Evolutionary conservation across 2,329 filamentous ascomycete species (phyloP), one percentile per base, ranked within the genome.

Genomic region (Hypoxylon rubiginosum): DNA sequence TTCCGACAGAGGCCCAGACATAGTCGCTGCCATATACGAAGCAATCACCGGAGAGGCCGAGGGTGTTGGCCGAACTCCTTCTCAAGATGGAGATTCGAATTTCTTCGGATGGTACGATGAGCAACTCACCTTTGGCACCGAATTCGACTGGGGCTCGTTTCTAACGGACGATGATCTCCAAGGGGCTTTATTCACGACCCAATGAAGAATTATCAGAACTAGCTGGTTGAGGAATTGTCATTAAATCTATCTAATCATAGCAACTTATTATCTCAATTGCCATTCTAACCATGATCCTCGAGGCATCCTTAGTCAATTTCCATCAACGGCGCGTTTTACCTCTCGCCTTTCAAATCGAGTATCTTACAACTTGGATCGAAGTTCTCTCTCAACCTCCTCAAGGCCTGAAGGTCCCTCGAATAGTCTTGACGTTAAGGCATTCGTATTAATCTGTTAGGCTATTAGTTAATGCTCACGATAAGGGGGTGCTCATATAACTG

Each of bases 331-430:
- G 41, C 13, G 15, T 15, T 19, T 24, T n/a, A 28, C 4, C 13
- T 7, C 28, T 46, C 34, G 7, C 13, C 5, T 15, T 26, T n/a
- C 3, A 15, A 36, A 52, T 21, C 30, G 19, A 4, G 15, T 8
- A 36, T 6, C 4, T 68, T 56, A 76, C 62, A 56, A 72, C 71
- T 67, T 57, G 57, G 69, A 17, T 69, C 69, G 28, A 72, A 67
- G 57, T 28, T 70, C 56, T 19, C 19, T 50, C 1, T 73, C 68
- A 17, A 73, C 34, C 9, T 69, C 56, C 8, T 73, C 71, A 17
- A 74, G 58, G n/a, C 67, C 72, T 26, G 67, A 49, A n/a, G 65
- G 49, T 2, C 70, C 71, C 26, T 65, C 58, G 8, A 72, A 74
- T 2, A 74, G 26, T 9, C 46, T 55, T 2, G 67, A 54, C 1